phyloP scores from a whole-genome alignment of 2,329 filamentous ascomycete genomes.

The Aphanoascus verrucosus region DNA sequence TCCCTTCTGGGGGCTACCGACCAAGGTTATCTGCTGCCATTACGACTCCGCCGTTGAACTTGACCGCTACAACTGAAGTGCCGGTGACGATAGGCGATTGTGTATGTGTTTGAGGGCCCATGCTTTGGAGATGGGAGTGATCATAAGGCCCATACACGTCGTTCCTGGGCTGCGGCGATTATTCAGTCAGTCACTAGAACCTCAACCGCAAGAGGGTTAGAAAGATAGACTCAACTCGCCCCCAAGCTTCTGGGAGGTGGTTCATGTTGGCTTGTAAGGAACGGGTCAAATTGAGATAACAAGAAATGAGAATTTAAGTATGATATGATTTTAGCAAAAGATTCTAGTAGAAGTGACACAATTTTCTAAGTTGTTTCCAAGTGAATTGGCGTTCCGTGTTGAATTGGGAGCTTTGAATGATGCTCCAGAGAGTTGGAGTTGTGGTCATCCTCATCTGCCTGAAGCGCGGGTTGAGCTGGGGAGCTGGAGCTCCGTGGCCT shows the following conservation, averaged over 20 bases:
- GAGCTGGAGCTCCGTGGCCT: neutral
- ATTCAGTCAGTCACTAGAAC: neutral
- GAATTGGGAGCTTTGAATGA: neutral
- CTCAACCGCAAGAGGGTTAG: neutral
- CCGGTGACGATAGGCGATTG: constrained; percentile 90
- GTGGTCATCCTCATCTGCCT: constrained; percentile 7
- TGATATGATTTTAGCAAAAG: too few species aligned
- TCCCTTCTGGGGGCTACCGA: constrained; percentile 28
- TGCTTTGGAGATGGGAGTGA: constrained; percentile 63
- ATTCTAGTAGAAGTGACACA: too few species aligned
- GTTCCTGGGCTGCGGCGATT: constrained; percentile 65
- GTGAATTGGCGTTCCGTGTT: too few species aligned
- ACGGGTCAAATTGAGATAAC: neutral
- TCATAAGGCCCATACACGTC: constrained; percentile 95
- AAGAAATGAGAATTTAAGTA: neutral
- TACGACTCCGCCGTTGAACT: constrained; percentile 92
- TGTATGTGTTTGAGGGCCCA: constrained; percentile 69
- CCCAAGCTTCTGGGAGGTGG: constrained; percentile 56
- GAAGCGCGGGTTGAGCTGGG: neutral
- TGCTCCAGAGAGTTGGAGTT: neutral
- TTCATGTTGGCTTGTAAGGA: constrained; percentile 40
- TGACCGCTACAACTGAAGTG: constrained; percentile 87
- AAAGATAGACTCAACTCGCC: constrained; percentile 43
- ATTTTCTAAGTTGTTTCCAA: too few species aligned
- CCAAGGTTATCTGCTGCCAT: constrained; percentile 95